A percentile compares a stretch with the other conserved stretches of the same genome.
Evolutionary conservation across 176 grass and related monocot genomes (phyloP).

Genomic region (Triticum dicoccoides): DNA sequence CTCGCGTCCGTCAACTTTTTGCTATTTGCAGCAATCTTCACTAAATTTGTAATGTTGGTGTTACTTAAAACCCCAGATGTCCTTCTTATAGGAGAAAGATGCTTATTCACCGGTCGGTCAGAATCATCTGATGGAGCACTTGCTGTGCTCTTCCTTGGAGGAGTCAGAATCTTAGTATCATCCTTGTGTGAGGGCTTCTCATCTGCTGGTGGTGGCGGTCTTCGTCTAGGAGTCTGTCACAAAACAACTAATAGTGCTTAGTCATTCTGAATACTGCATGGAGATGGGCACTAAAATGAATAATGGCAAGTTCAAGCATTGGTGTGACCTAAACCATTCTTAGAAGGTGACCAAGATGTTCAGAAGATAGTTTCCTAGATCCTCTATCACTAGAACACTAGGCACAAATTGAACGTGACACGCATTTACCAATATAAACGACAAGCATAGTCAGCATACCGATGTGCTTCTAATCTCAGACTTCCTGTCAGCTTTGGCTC

Average conservation of each 20-base stretch:
- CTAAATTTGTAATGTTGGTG: constrained; percentile 66
- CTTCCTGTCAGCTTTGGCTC: constrained; percentile 55
- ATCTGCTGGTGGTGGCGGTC: constrained; percentile 40
- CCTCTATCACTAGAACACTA: neutral
- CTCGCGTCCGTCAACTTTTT: constrained; percentile 69
- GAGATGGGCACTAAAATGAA: constrained; percentile 3
- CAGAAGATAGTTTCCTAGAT: neutral
- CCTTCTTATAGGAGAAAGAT: constrained; percentile 47
- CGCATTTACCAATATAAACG: neutral
- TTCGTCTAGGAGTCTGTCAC: constrained; percentile 61
- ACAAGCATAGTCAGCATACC: constrained; percentile 47
- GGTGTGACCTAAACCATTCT: neutral
- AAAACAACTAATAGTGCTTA: constrained; percentile 20
- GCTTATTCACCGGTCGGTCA: constrained; percentile 44
- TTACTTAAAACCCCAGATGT: constrained; percentile 46
- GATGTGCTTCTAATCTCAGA: constrained; percentile 50
- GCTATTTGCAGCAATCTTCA: constrained; percentile 65
- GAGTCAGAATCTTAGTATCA: constrained; percentile 67
- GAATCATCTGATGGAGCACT: constrained; percentile 62
- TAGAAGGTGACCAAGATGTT: neutral
- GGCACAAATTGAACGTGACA: neutral
- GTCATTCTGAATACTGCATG: neutral
- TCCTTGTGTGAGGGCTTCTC: constrained; percentile 68
- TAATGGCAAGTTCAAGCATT: neutral
- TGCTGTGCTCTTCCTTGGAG: constrained; percentile 63